These are phyloP conservation scores for Zoysia matrella DNA, from an alignment of 202 grass and related monocot genomes.

Conservation along the genomic window DNA sequence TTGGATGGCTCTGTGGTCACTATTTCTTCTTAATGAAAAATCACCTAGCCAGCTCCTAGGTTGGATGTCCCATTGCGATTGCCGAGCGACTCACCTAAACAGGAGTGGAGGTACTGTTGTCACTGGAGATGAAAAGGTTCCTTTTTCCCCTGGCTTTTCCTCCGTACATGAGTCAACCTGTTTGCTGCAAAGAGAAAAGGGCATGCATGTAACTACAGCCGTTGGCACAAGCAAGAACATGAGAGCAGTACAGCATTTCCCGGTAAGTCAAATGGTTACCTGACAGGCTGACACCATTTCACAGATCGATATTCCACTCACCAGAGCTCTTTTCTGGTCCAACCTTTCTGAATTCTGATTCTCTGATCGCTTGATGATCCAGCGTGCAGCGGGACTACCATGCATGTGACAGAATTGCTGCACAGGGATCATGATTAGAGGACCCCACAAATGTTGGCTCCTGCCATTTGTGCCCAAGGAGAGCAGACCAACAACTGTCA, in stretches of 20 bases:
- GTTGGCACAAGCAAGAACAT: not conserved
- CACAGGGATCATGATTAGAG: slow-evolving; percentile 37
- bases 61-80: not conserved
- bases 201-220: slow-evolving; percentile 9
- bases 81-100: slow-evolving; percentile 22
- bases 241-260: not conserved
- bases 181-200: slow-evolving; percentile 5
- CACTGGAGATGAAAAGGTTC: slow-evolving; percentile 31
- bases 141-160: not conserved
- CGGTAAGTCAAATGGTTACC: slow-evolving; percentile 46
- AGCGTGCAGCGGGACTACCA: slow-evolving; percentile 36
- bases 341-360: slow-evolving; percentile 45
- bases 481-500: slow-evolving; percentile 39
- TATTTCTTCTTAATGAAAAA: too few relatives aligned
- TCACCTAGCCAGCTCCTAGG: too few relatives aligned
- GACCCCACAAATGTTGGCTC: slow-evolving; percentile 35
- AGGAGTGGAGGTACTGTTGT: not conserved
- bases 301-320: slow-evolving; percentile 42
- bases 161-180: slow-evolving; percentile 25
- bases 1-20: too few relatives aligned
- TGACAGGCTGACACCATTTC: slow-evolving; percentile 33
- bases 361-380: slow-evolving; percentile 31
- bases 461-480: slow-evolving; percentile 47
- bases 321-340: slow-evolving; percentile 38
- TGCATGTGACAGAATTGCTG: slow-evolving; percentile 45